Base-by-base conservation (phyloP, 2,329 filamentous ascomycete genomes). In the Talaromyces sp. region DNA sequence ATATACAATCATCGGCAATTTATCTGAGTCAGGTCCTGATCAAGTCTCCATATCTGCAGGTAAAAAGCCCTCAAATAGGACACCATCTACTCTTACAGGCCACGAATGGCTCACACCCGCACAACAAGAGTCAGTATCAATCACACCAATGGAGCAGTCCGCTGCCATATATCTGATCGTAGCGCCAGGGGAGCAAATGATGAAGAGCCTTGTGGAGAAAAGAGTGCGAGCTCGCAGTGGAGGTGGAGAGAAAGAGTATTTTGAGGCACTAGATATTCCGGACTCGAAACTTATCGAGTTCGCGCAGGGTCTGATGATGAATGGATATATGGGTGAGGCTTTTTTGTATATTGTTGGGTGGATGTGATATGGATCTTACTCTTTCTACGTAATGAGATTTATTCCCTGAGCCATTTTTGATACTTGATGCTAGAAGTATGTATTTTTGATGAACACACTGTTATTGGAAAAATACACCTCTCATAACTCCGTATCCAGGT, bases 311-410 rank as follows among this genome's bases (percentile, higher is more conserved):
- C 35, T 74, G 22, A 61, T 70, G 13, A 58, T 73, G 11, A 67
- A 65, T 27, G 71, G 71, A 14, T 73, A 72, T 60, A 52, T 72
- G 35, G 72, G 68, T 6, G 71, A 74, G 48, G 70, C 68, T 13
- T 73, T 75, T 48, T 73, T 75, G 71, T 74, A 75, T 67, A 72
- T 75, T 63, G 62, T 75, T 65, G 73, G 74, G 64, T 75, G 73
- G 73, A 68, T 65, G 47, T 73, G 71, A 64, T 56, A n/a, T 37
- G 10, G 1, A 41, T 50, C 35, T 14, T 39, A 14, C 37, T 19
- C 10, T 54, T 54, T 35, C 31, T 14, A 11, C 22, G 14, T 48
- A 14, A 22, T 54, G n/a, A 33, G 33, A 19, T 5, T 22, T 8
- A 33, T 56, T 22, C 14, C 33, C 22, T 56, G 19, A 39, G 11